Base-by-base conservation (phyloP, 202 grass and related monocot species). In the Elaeis oleifera region DNA sequence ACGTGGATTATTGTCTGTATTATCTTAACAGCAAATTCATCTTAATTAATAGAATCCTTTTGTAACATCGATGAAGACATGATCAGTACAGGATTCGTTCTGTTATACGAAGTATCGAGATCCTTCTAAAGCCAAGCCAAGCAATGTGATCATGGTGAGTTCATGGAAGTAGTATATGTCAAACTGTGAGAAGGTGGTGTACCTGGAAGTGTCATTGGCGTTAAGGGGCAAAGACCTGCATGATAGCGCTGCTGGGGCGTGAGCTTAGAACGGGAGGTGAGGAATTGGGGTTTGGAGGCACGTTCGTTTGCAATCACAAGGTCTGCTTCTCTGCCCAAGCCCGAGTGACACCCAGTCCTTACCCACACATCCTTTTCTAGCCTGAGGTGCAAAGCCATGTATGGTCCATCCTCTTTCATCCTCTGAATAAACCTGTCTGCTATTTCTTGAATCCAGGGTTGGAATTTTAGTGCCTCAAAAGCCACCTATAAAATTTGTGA, bases 331-430 rank as follows among this genome's bases (percentile, higher is more conserved):
- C 20, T 17, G 4, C 79, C 68, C 11, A 82, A 19, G 2, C 79
- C 79, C 1, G 79, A 72, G 51, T 62, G 67, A 55, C 79, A 82
- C 1, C 79, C 73, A 8, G 79, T 77, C 28, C 79, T 61, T 9
- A 82, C 60, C 79, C 79, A 82, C 18, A 82, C 79, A 16, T 82
- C 79, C 56, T 72, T 76, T 32, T 82, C 79, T 22, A 82, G 49
- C 13, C 79, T 27, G 5, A 82, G 61, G 44, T 82, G 79, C 61
- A 82, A 31, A 2, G 79, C 79, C 50, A 82, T 16, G 23, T 72
- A 82, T 0, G 79, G 79, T 13, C 76, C 76, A 18, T 66, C 67
- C 31, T 71, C 67, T 26, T 54, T 61, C 73, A 82, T 82, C 55
- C 66, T 72, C 65, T 53, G 3, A 2, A 72, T 68, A 11, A 82